Evolutionary conservation across 495 filamentous ascomycete species (phyloP), one percentile per base, ranked within the genome.

Genomic region (Talaromyces thailandensis): DNA sequence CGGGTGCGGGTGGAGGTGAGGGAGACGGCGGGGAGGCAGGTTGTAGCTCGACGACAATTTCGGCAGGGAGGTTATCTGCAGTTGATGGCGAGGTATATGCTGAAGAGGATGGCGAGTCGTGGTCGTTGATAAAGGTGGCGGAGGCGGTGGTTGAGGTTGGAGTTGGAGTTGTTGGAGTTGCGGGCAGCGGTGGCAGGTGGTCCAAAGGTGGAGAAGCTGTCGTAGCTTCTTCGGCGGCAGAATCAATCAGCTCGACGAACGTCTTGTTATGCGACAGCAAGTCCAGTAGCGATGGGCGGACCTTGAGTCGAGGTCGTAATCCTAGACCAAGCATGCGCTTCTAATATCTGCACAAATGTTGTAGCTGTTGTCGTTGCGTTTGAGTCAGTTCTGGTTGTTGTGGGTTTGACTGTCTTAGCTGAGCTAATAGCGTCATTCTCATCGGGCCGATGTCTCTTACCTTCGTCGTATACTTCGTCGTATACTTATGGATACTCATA

Each of bases 251-350:
- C 14, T 51, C 48, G 7, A n/a, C 69, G 66, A 69, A 64, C 56
- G 63, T 65, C 65, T 66, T 56, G 57, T 58, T 61, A 35, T 78
- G 75, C 67, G 77, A 76, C 67, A 92, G 80, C 66, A 93, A 78
- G 59, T 91, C 87, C 72, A 90, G 81, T 66, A 91, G 76, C 56
- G 89, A 93, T 59, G 85, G 84, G 69, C 87, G 87, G 73, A 82
- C 77, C 81, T 79, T 85, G 66, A 93, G 73, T 69, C 81, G 83
- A 70, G 82, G 86, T 68, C 79, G 74, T 45, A 76, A 69, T 32
- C 76, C 76, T 65, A 87, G 72, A 68, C 84, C 84, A 73, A 87
- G 79, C 82, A 85, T 85, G 25, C 45, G 43, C 25, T 59, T 37
- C 11, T 26, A 16, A 26, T 52, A 24, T 18, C 24, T 55, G 51